Conservation (phyloP, 768 basidiomycete species). For the Hypholoma fasciculare region DNA sequence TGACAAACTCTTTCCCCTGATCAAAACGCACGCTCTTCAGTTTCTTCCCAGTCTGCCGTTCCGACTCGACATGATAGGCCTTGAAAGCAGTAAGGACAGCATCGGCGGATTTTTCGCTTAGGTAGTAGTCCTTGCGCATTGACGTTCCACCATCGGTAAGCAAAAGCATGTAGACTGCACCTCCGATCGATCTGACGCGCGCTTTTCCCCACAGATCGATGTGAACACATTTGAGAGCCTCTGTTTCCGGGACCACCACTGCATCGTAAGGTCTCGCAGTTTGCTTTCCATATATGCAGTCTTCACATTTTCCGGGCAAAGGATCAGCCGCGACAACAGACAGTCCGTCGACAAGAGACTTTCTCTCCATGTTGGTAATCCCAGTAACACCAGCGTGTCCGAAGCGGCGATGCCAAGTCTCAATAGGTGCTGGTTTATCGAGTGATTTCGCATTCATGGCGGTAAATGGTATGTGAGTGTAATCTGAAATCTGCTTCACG, state of each 20-base stretch:
- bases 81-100: constrained; percentile 6
- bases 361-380: constrained; percentile 12
- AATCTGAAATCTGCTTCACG: background rate
- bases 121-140: constrained; percentile 14
- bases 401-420: constrained; percentile 26
- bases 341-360: constrained; percentile 22
- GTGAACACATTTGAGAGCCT: constrained; percentile 18
- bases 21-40: constrained; percentile 6
- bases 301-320: constrained; percentile 17
- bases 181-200: constrained; percentile 10
- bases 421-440: constrained; percentile 13
- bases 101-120: constrained; percentile 21
- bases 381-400: constrained; percentile 18
- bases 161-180: constrained; percentile 24
- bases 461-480: no score
- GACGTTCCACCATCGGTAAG: constrained; percentile 21
- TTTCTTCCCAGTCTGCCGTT: constrained; percentile 6
- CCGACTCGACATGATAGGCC: background rate
- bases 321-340: constrained; percentile 17
- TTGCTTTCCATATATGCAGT: constrained; percentile 26
- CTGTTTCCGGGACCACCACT: constrained; percentile 9
- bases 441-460: constrained; percentile 4
- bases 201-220: constrained; percentile 26
- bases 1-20: constrained; percentile 9
- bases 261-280: constrained; percentile 21